phyloP scores from a whole-genome alignment of 495 filamentous ascomycete species.

The Hypoxylon subgilvum region DNA sequence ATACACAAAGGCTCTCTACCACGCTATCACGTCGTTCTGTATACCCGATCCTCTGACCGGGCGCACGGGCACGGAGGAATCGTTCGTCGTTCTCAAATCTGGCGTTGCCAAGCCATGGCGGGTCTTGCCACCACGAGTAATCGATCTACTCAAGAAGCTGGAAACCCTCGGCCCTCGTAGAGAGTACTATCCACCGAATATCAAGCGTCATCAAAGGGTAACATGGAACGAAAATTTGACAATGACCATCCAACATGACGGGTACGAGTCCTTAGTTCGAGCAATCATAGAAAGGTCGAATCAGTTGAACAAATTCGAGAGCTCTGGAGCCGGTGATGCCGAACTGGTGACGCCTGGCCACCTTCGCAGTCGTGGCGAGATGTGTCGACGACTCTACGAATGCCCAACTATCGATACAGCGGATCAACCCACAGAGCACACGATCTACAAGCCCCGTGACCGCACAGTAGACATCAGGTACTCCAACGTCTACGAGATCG shows the following conservation, averaged over 20 bases:
- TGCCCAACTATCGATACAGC: conserved; percentile 27
- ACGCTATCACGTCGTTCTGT: conserved; percentile 65
- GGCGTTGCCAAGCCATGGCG: conserved; percentile 55
- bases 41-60: conserved; percentile 63
- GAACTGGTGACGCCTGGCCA: conserved; percentile 16
- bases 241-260: conserved; percentile 61
- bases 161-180: conserved; percentile 56
- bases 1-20: conserved; percentile 60
- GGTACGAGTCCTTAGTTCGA: conserved; percentile 47
- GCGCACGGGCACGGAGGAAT: conserved; percentile 66
- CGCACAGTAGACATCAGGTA: conserved; percentile 15
- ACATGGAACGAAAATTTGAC: conserved; percentile 55
- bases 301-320: conserved; percentile 41
- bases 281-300: conserved; percentile 51
- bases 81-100: conserved; percentile 57
- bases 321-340: neutral
- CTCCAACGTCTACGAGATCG: conserved; percentile 40
- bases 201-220: conserved; percentile 57
- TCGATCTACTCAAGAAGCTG: conserved; percentile 44
- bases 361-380: conserved; percentile 45
- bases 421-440: neutral
- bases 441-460: conserved; percentile 34
- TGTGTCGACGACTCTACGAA: conserved; percentile 50
- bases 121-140: conserved; percentile 3
- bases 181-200: conserved; percentile 61